Base-by-base conservation (phyloP, 495 filamentous ascomycete species). In the Copromyces sp. region DNA sequence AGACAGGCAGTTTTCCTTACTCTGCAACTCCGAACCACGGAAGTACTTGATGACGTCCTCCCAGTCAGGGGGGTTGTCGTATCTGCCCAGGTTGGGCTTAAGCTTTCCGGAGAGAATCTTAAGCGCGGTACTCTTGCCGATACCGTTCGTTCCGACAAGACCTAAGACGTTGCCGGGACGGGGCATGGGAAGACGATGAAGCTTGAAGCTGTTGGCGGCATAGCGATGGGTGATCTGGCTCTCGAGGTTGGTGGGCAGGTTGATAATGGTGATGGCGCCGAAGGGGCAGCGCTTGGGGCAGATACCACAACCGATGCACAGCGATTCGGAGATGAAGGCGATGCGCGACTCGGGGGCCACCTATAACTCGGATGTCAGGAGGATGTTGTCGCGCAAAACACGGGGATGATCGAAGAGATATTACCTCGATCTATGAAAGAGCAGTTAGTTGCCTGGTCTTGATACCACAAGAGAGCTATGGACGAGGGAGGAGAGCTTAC, bases 281-380 rank as follows among this genome's bases (percentile, higher is more conserved):
- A 99, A 99, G n/a, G 95, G 95, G 83, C 95, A 98, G 83, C 98
- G 97, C 86, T 98, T 98, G 38, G 94, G 93, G 80, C 95, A 99
- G 83, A 99, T 99, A 90, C 96, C 95, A 80, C 95, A 98, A 84
- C 96, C 96, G 76, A 98, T 81, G 68, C 79, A 81, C 8, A 81
- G 77, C 69, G 88, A 87, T 80, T 98, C 95, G 69, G 94, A 97
- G 77, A 99, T 98, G 87, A 98, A 99, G 77, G 95, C 96, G 77
- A 99, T 94, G 79, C 94, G 95, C 69, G 95, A 97, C 70, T 93
- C 90, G 72, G 93, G 87, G 47, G 88, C 87, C 76, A 99, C 95
- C 86, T 99, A 93, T 78, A 97, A 94, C 83, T 35, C 5, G 16
- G 16, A 39, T 68, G 70, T 77, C 40, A 75, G 71, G 17, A 24